phyloP scores from a whole-genome alignment of 148 eudicot genomes.

The Vaccinium corymbosum region DNA sequence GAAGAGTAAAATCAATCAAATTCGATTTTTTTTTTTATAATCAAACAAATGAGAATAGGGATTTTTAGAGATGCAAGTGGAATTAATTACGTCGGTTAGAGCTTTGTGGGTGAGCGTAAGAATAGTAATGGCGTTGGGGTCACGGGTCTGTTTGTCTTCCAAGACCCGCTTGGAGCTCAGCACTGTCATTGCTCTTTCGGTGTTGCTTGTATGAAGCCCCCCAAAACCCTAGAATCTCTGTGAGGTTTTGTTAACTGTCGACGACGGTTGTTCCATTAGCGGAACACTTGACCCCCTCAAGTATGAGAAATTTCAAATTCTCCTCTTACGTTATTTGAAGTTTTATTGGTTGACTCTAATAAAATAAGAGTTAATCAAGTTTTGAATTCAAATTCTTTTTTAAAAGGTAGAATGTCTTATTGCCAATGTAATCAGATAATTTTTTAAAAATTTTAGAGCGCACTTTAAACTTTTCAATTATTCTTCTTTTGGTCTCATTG shows the following conservation, averaged over 20 bases:
- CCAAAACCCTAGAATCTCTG: slow-evolving; percentile 12
- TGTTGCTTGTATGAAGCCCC: not conserved
- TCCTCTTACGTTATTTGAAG: not conserved
- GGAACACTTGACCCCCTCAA: not conserved
- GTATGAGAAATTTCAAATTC: not conserved
- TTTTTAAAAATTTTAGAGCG: too few species aligned
- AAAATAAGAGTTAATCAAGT: too few species aligned
- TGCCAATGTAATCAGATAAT: too few species aligned
- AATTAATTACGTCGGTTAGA: slow-evolving; percentile 52
- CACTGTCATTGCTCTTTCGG: slow-evolving; percentile 35
- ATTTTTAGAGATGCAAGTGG: not conserved
- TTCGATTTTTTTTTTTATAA: too few species aligned
- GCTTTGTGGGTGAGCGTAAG: slow-evolving; percentile 69
- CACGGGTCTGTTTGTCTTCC: slow-evolving; percentile 44
- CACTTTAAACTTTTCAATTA: too few species aligned
- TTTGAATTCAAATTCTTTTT: too few species aligned
- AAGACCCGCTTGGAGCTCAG: slow-evolving; percentile 54
- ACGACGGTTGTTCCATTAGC: not conserved
- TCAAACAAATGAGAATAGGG: not conserved
- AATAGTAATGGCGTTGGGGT: slow-evolving; percentile 44
- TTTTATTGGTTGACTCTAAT: too few species aligned
- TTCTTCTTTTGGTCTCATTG: too few species aligned
- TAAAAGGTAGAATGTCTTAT: too few species aligned
- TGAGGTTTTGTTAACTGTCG: not conserved
- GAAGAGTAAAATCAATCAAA: not conserved